A percentile compares a stretch with the other conserved stretches of the same genome.
phyloP scores from a whole-genome alignment of 495 filamentous ascomycete genomes.

The Clavariopsis aquatica region DNA sequence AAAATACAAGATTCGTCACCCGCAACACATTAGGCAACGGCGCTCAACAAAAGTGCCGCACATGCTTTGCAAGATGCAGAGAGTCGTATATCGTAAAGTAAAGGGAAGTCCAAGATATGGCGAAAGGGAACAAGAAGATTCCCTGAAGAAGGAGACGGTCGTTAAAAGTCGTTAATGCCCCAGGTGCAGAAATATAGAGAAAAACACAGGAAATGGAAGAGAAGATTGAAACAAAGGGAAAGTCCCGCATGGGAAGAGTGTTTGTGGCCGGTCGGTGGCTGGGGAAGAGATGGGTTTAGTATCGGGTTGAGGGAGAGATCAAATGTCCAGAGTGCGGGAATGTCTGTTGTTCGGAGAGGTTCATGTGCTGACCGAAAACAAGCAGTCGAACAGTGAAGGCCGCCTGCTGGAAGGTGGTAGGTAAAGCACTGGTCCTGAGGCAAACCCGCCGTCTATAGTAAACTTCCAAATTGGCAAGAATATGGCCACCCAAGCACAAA shows the following conservation, averaged over 20 bases:
- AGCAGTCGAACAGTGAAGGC: constrained; percentile 19
- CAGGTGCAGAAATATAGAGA: constrained; percentile 23
- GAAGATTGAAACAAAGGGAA: constrained; percentile 34
- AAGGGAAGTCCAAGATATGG: constrained; percentile 26
- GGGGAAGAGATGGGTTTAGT: constrained; percentile 5
- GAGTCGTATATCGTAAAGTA: constrained; percentile 38
- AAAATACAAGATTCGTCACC: constrained; percentile 41
- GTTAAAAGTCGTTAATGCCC: constrained; percentile 37
- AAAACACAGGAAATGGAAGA: constrained; percentile 36
- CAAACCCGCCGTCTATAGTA: constrained; percentile 36
- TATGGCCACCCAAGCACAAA: constrained; percentile 24
- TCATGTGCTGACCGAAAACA: constrained; percentile 17
- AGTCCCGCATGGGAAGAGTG: constrained; percentile 14
- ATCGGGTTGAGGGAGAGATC: not conserved
- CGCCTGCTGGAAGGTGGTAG: constrained; percentile 15
- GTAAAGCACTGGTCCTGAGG: constrained; percentile 15
- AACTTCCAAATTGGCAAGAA: constrained; percentile 23
- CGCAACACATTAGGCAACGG: constrained; percentile 31
- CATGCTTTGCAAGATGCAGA: constrained; percentile 34
- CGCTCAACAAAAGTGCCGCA: constrained; percentile 21
- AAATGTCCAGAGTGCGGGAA: constrained; percentile 2
- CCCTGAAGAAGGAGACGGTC: constrained; percentile 25
- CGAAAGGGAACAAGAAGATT: constrained; percentile 10
- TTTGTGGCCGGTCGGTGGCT: not conserved
- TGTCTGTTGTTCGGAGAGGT: constrained; percentile 6